phyloP scores from a whole-genome alignment of 768 basidiomycete genomes.

The Pleurotus citrinopileatus region DNA sequence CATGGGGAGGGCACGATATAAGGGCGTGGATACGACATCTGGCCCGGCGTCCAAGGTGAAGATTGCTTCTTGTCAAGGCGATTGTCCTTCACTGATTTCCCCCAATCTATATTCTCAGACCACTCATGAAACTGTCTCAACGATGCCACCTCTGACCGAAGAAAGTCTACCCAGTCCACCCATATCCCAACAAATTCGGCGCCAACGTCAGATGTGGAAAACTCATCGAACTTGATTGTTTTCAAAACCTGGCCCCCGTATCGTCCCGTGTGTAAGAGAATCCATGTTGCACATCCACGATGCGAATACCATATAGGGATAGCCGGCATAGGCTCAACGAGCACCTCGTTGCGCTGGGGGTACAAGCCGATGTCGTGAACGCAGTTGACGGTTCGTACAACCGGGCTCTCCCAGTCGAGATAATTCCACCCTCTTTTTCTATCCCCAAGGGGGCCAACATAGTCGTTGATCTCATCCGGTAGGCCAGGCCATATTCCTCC shows the following conservation, averaged over 20 bases:
- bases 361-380: neutral
- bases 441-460: neutral
- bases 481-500: conserved; percentile 20
- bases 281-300: neutral
- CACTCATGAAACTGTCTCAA: too few relatives aligned
- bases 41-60: too few relatives aligned
- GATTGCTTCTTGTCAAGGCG: too few relatives aligned
- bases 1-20: too few relatives aligned
- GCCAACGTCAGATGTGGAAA: neutral
- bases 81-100: too few relatives aligned
- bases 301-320: neutral
- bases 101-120: too few relatives aligned
- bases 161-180: neutral
- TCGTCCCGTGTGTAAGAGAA: neutral
- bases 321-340: neutral
- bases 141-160: neutral
- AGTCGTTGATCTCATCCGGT: neutral
- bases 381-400: neutral
- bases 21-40: too few relatives aligned
- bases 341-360: neutral
- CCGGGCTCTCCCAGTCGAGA: neutral
- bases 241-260: neutral
- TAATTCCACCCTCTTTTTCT: neutral
- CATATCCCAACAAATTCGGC: neutral
- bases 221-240: too few relatives aligned